A percentile compares a stretch with the other conserved stretches of the same genome.
These are phyloP conservation scores for Marvania coccoides DNA, from an alignment of 139 green algal genomes.

Conservation along the genomic window DNA sequence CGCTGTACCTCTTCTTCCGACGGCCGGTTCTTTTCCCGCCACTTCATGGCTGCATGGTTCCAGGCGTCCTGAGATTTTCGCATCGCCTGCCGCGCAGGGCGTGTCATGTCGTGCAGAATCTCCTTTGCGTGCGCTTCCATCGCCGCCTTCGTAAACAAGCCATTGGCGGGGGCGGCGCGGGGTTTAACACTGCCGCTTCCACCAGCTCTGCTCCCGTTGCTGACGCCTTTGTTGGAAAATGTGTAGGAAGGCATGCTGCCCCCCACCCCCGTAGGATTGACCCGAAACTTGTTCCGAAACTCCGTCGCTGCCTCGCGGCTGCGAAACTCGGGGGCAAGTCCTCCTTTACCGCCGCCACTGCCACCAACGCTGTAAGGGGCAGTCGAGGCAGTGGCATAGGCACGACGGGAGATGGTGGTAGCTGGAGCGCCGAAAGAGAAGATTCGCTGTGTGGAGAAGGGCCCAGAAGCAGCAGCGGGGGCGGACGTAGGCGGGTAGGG, in stretches of 20 bases:
- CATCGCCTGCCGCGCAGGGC: background rate
- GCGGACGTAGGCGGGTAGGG: too few species aligned
- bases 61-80: slow-evolving; percentile 8
- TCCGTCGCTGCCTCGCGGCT: background rate
- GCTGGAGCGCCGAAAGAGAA: too few species aligned
- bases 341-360: background rate
- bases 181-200: background rate
- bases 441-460: too few species aligned
- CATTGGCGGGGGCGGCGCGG: background rate
- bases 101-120: background rate
- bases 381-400: background rate
- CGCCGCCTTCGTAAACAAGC: background rate
- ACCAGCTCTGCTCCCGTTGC: background rate
- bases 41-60: slow-evolving; percentile 4
- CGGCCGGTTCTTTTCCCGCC: slow-evolving; percentile 23
- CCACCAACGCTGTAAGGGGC: background rate
- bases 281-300: background rate
- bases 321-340: background rate
- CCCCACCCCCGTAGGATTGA: too few species aligned
- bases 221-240: too few species aligned
- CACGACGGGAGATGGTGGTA: too few species aligned
- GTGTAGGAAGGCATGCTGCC: background rate
- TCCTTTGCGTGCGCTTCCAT: background rate
- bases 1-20: background rate
- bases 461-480: too few species aligned